Base-by-base conservation (phyloP, 176 grass and related monocot species). In the Themeda triandra region DNA sequence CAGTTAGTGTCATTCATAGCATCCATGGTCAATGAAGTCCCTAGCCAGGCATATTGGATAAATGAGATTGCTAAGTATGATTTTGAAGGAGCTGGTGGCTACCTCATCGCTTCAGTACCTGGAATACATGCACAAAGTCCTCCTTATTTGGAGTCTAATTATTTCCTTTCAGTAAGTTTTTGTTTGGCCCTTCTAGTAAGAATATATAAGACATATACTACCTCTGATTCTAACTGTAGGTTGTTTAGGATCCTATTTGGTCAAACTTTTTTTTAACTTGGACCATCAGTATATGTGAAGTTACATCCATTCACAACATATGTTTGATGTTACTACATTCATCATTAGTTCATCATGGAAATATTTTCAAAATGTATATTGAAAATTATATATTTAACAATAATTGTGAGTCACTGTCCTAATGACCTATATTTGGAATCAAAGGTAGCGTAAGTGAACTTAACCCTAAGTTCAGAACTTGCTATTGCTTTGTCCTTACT, bases 31-130 rank as follows among this genome's bases (percentile, higher is more conserved):
- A 82, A 77, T 71, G 88, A 92, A 80, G 90, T 94, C 44, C 86
- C 92, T 74, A 86, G 42, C 46, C 90, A 97, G 85, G 88, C 92
- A 72, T 80, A 94, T 85, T 97, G 92, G 95, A 84, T 97, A 72
- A 87, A 89, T 77, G 90, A 89, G 79, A 87, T 97, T 44, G 71
- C 90, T 70, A 91, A 91, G 65, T 97, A 94, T 58, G 88, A 97
- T 77, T 97, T 97, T 81, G 73, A 80, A 71, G 88, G 85, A 77
- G 90, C 95, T 83, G 67, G 66, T 62, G 90, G 90, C 40, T 83
- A 94, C 73, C 90, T 92, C 67, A 51, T 97, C 83, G 84, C 95
- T 81, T 97, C 95, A 62, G 77, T 94, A 63, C 92, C 92, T 66
- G 95, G 92, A 72, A 74, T 97, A 75, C 83, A 97, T 68, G 74